Evolutionary conservation across 345 rosid species (phyloP).

Genomic region (Sonneratia alba): DNA sequence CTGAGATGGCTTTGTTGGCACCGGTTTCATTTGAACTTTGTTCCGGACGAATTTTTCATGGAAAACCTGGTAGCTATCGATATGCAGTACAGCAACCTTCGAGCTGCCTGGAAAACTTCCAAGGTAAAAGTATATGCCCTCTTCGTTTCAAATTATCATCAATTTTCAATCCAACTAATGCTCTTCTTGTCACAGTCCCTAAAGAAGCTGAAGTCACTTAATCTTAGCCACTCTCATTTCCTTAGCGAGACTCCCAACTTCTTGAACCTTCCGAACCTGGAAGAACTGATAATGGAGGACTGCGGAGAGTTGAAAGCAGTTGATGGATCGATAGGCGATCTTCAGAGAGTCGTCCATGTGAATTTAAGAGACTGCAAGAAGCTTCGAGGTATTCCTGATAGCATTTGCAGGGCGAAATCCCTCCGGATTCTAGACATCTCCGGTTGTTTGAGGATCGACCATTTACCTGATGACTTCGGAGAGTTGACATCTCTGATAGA

Average conservation of each 20-base stretch:
- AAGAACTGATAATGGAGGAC: conserved; percentile 8
- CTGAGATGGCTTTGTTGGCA: conserved; percentile 11
- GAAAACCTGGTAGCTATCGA: background rate
- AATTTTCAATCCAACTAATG: background rate
- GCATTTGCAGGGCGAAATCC: conserved; percentile 10
- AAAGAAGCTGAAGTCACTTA: conserved; percentile 11
- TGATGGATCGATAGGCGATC: conserved; percentile 15
- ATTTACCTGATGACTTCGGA: conserved; percentile 7
- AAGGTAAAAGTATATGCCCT: background rate
- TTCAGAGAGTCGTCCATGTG: conserved; percentile 6
- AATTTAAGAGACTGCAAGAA: conserved; percentile 18
- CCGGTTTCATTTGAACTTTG: background rate
- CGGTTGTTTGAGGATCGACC: conserved; percentile 19
- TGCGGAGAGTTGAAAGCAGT: conserved; percentile 14
- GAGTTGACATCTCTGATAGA: conserved; percentile 13
- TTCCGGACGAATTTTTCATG: background rate
- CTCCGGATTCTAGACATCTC: conserved; percentile 14
- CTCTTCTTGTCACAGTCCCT: background rate
- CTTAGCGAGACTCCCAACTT: background rate
- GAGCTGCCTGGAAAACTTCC: background rate
- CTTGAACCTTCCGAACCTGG: conserved; percentile 10
- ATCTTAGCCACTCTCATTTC: conserved; percentile 15
- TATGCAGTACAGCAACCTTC: background rate
- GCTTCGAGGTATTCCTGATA: conserved; percentile 17
- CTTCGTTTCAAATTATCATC: too few relatives aligned